These are phyloP conservation scores for Perkinsus chesapeaki DNA, from an alignment of 169 alveolate genomes.

Conservation along the genomic window DNA sequence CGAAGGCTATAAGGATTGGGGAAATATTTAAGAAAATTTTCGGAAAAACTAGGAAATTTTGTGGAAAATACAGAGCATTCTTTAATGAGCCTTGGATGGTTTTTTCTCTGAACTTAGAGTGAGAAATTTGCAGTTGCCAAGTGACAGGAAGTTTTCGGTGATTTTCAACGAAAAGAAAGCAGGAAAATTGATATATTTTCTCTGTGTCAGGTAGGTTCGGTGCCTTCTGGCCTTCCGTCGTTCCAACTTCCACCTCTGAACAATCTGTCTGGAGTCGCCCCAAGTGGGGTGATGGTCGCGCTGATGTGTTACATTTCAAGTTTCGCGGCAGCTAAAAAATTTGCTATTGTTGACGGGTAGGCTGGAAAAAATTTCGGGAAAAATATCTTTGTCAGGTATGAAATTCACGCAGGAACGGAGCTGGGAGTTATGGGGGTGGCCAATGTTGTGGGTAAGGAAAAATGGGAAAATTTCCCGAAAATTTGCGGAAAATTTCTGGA, in stretches of 20 bases:
- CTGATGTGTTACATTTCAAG: background rate
- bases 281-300: background rate
- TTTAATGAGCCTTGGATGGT: too few relatives aligned
- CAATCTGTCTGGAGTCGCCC: background rate
- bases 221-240: background rate
- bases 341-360: background rate
- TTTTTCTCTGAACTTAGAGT: too few relatives aligned
- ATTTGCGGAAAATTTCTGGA: background rate
- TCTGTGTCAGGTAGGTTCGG: background rate
- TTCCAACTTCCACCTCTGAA: background rate
- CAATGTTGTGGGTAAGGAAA: background rate
- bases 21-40: too few relatives aligned
- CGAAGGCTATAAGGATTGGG: too few relatives aligned
- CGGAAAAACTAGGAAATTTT: too few relatives aligned
- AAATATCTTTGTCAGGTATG: background rate
- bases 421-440: background rate
- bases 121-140: too few relatives aligned
- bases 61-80: too few relatives aligned
- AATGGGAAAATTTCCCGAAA: background rate
- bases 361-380: too few relatives aligned
- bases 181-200: too few relatives aligned
- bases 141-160: too few relatives aligned
- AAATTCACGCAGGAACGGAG: background rate
- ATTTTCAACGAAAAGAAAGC: too few relatives aligned
- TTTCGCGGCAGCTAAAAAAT: background rate